These are phyloP conservation scores for Sphagnum contortum DNA, from an alignment of 225 moss, liverwort and hornwort species.

Conservation along the genomic window DNA sequence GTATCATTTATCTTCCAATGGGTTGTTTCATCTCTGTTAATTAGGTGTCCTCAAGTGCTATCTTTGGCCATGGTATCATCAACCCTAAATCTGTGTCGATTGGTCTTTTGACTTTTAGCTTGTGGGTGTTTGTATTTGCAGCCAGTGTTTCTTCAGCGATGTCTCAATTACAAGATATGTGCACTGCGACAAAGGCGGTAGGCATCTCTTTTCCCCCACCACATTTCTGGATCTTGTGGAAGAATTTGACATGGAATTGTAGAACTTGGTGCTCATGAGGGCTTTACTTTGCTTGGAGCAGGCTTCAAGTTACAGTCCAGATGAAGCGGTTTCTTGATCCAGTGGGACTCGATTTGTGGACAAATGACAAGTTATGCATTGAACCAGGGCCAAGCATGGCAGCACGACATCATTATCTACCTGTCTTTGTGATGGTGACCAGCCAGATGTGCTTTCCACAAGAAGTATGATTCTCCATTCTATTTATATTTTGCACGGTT, in stretches of 20 bases:
- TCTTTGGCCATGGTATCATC: no score
- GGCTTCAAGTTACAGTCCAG: conserved; percentile 67
- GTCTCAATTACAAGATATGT: conserved; percentile 83
- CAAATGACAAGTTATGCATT: conserved; percentile 36
- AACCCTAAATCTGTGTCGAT: no score
- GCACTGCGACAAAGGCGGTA: conserved; percentile 69
- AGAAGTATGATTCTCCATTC: conserved; percentile 44
- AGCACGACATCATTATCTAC: conserved; percentile 37
- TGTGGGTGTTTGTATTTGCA: conserved; percentile 28
- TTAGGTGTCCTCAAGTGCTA: no score
- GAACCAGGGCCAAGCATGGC: conserved; percentile 48
- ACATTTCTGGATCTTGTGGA: no score
- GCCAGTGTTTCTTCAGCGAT: conserved; percentile 92
- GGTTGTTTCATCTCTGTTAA: no score
- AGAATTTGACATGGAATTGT: no score
- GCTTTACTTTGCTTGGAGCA: no score
- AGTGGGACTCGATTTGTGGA: conserved; percentile 36
- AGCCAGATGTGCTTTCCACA: conserved; percentile 48
- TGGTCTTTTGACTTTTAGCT: no score
- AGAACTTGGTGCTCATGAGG: no score
- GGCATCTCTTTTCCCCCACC: conserved; percentile 15
- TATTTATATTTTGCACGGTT: no score
- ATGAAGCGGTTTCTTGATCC: conserved; percentile 40
- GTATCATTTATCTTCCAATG: no score
- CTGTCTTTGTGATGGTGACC: conserved; percentile 84